Evolutionary conservation across 192 early-diverging fungal species (phyloP).

Genomic region (Coemansia sp.): DNA sequence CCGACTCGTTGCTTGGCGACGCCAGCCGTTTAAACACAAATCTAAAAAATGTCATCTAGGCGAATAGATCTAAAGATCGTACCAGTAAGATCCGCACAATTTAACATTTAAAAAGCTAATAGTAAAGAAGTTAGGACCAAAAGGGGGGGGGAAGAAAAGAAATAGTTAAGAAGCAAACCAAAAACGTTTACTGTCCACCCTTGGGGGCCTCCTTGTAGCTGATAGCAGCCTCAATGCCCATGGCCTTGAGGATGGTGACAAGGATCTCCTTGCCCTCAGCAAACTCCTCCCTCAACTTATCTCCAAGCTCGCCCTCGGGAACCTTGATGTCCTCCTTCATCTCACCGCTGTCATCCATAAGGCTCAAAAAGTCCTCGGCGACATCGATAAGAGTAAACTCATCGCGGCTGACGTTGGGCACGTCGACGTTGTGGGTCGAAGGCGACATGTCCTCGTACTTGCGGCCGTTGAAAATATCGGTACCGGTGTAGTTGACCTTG

Average conservation of each 20-base stretch:
- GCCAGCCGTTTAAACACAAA: too few relatives aligned
- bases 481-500: slow-evolving; percentile 94
- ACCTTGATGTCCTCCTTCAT: slow-evolving; percentile 98
- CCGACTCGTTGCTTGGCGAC: too few relatives aligned
- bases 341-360: slow-evolving; percentile 79
- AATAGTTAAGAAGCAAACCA: background rate
- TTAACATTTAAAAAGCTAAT: background rate
- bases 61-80: too few relatives aligned
- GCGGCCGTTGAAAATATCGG: slow-evolving; percentile 97
- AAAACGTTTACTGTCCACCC: background rate
- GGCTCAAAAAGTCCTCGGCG: slow-evolving; percentile 88
- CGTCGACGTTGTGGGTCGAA: slow-evolving; percentile 99
- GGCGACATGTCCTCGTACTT: slow-evolving; percentile 98
- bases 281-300: slow-evolving; percentile 72
- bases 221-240: slow-evolving; percentile 91
- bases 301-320: slow-evolving; percentile 81
- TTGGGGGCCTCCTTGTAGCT: slow-evolving; percentile 64
- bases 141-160: background rate
- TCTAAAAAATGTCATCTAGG: too few relatives aligned
- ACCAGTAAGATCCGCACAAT: background rate
- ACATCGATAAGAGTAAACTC: slow-evolving; percentile 87
- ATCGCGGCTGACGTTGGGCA: slow-evolving; percentile 87
- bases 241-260: slow-evolving; percentile 83
- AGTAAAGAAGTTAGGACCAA: background rate
- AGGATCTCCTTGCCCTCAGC: slow-evolving; percentile 78